Conservation (phyloP, 2,329 filamentous ascomycete species). For the Lachnellula subtilissima region DNA sequence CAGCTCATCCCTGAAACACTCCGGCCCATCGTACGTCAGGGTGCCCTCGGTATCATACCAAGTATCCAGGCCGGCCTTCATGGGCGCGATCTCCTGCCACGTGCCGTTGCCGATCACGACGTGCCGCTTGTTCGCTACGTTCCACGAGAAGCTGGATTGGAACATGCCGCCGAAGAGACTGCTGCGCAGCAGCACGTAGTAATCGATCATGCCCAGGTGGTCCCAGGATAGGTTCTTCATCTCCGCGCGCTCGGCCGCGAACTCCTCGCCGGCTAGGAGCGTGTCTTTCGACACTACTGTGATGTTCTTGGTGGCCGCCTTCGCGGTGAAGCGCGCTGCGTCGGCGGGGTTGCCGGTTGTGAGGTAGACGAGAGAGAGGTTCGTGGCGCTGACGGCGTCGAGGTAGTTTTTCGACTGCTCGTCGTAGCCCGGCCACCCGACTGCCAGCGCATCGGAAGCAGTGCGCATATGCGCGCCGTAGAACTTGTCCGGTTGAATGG, state of each 20-base stretch:
- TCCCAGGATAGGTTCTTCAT: constrained; percentile 38
- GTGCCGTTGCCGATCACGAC: background rate
- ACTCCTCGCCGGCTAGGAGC: constrained; percentile 31
- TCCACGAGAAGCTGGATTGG: constrained; percentile 42
- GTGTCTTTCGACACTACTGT: constrained; percentile 38
- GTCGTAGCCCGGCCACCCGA: constrained; percentile 33
- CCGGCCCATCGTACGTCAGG: background rate
- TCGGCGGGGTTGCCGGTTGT: constrained; percentile 37
- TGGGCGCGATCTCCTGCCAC: background rate
- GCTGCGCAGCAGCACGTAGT: constrained; percentile 40
- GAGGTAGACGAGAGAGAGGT: constrained; percentile 35
- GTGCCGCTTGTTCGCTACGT: constrained; percentile 38
- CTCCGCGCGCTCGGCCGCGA: constrained; percentile 5
- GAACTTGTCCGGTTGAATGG: constrained; percentile 21
- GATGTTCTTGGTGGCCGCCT: constrained; percentile 31
- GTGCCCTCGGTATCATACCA: too few relatives aligned
- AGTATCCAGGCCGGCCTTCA: background rate
- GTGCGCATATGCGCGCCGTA: constrained; percentile 35
- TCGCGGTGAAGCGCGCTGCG: constrained; percentile 32
- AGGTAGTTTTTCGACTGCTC: constrained; percentile 33
- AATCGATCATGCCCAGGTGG: constrained; percentile 44
- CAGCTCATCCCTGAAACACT: background rate
- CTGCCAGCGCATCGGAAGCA: constrained; percentile 30
- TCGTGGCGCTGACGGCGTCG: constrained; percentile 25
- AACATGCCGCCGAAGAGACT: constrained; percentile 38